Evolutionary conservation across 805 yeast species (phyloP).

Genomic region (Yamadazyma tumulicola): DNA sequence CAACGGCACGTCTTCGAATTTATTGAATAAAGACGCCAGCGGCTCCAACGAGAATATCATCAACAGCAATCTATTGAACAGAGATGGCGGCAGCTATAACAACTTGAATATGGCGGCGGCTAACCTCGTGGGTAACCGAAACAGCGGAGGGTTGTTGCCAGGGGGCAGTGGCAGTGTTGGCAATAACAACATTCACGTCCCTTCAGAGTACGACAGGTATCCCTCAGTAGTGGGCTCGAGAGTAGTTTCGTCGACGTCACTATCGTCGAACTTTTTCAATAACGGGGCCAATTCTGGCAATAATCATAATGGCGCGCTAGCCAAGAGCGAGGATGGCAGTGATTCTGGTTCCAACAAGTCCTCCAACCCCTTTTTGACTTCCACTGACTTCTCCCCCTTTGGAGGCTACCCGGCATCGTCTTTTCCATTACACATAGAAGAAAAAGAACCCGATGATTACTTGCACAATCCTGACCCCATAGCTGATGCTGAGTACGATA

Average conservation of each 20-base stretch:
- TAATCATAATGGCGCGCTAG: slow-evolving; percentile 3
- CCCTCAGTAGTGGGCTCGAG: slow-evolving; percentile 61
- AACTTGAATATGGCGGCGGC: slow-evolving; percentile 1
- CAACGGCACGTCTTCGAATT: slow-evolving; percentile 37
- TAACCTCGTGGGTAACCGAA: background rate
- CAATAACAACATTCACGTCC: slow-evolving; percentile 30
- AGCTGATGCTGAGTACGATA: slow-evolving; percentile 82
- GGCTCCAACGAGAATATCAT: slow-evolving; percentile 11
- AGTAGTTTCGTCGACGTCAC: slow-evolving; percentile 48
- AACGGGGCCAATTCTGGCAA: slow-evolving; percentile 5
- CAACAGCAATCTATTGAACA: slow-evolving; percentile 11
- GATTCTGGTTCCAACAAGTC: slow-evolving; percentile 18
- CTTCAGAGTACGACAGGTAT: slow-evolving; percentile 64
- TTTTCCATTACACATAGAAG: slow-evolving; percentile 88
- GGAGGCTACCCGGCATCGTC: slow-evolving; percentile 96
- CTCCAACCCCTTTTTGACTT: slow-evolving; percentile 38
- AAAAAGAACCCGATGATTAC: slow-evolving; percentile 92
- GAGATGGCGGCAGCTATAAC: slow-evolving; percentile 8
- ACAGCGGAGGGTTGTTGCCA: slow-evolving; percentile 2
- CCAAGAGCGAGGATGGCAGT: slow-evolving; percentile 18
- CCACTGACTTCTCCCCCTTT: slow-evolving; percentile 76
- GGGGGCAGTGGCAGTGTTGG: too few relatives aligned
- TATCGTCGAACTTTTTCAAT: slow-evolving; percentile 19
- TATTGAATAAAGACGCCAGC: slow-evolving; percentile 20
- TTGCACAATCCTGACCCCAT: slow-evolving; percentile 95